Evolutionary conservation across 169 alveolate genomes (phyloP), one percentile per base, ranked within the genome.

Genomic region (Plasmodium malariae): DNA sequence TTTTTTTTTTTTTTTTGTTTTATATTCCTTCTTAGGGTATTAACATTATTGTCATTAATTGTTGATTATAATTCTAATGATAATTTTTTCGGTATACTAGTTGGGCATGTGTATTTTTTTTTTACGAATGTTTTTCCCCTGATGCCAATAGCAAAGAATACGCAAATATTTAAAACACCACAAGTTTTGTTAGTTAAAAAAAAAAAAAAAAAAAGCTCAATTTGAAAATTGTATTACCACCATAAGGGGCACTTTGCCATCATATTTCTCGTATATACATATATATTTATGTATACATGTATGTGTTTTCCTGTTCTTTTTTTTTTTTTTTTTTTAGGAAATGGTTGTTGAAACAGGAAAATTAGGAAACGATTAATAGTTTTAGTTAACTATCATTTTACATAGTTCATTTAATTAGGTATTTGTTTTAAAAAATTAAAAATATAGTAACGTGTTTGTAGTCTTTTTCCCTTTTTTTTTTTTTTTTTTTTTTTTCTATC

Each of bases 41-140:
- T 96, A 74, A 93, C 96, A 72, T 49, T 94, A 26, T 68, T 95
- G 91, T 94, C 97, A 26, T 88, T 95, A 43, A 62, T 96, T 37
- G 95, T 97, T 59, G 98, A 96, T 30, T 96, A 96, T 94, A 94
- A 91, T 43, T 93, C 96, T 59, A 94, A 94, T 73, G 98, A 97
- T 51, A 96, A 96, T 87, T 88, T 96, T 28, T 74, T 95, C 87
- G 98, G 98, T 32, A 97, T 97, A 32, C 67, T 94, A 40, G 98
- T 96, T 0, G 98, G 98, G 36, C 98, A 97, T 70, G 92, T 96
- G 6, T 97, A 97, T 88, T 97, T 95, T 94, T 97, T 96, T 83
- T 96, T 97, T 93, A 96, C 96, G 45, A 98, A 95, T 62, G 97
- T 97, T 45, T 97, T 93, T 65, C 98, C 98, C 30, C 95, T 89